Evolutionary conservation across 805 yeast genomes (phyloP), one percentile per base, ranked within the genome.

Genomic region (Blastobotrys chiropterorum): DNA sequence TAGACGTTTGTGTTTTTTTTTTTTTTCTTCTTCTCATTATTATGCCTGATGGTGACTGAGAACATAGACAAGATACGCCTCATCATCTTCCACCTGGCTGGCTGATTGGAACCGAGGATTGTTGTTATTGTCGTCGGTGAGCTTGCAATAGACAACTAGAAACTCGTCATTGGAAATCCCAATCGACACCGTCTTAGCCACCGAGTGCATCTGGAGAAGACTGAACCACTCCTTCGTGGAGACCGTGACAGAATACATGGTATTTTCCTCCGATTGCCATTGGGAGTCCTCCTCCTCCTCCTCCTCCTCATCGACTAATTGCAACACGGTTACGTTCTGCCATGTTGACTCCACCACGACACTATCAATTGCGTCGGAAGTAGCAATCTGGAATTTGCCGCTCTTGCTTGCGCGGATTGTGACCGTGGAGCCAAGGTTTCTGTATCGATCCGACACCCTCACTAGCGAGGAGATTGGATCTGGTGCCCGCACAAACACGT

Each of bases 401-500:
- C 47, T 38, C 6, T 47, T 31, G 16, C 59, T 52, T 2, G 63
- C 57, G 2, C 57, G 38, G 2, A 68, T 22, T 2, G 50, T 49
- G 14, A 69, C 53, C 20, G 46, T 39, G 15, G 53, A 45, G 21
- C 58, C 55, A 56, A 69, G 49, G 13, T 56, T 56, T 31, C 64
- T 57, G 53, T 62, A 67, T 45, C 66, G 59, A 38, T 67, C 72
- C 11, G 34, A 26, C 34, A 26, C 34, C 34, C 34, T 26, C 34
- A 26, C 34, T 3, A 40, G 43, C 65, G 53, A 77, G 76, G 38
- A 74, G 62, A 55, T 48, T 50, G 65, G 40, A 26, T 26, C 26
- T 15, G 66, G 57, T 49, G 67, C 21, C 57, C 75, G 73, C 74
- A 86, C 71, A 63, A 83, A 72, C 41, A 83, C 67, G 59, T 81